Base-by-base conservation (phyloP, 257 asterid genomes). In the Asclepias syriaca region DNA sequence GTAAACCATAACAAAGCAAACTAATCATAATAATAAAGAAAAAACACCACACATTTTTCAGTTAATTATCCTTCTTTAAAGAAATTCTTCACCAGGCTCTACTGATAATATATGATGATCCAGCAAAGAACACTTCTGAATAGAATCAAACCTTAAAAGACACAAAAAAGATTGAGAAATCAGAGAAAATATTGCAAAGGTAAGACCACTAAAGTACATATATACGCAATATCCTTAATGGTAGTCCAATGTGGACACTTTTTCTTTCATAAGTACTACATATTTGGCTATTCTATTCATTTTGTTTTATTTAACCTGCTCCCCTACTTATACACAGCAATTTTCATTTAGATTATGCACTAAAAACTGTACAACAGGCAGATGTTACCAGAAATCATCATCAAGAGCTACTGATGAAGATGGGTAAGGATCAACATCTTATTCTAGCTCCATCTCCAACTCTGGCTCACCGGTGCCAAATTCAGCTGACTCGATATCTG, bases 401-500 rank as follows among this genome's bases (percentile, higher is more conserved):
- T 82, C 86, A 45, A 87, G 80, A 34, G 83, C 94, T 8, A 85
- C 87, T 0, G 89, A 69, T 10, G 96, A 45, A 70, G 86, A 68
- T 11, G 84, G 78, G 71, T 78, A 60, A 15, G 69, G 82, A 19
- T 80, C 82, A 19, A 79, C 87, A 78, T 89, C 94, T 67, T 81
- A 87, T 86, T 89, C 97, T 0, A 60, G 64, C 82, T 91, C 97
- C 96, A 88, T 84, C 88, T 94, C 98, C 77, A 84, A 8, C 88
- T 89, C 96, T 6, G 90, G 95, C 82, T 83, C 96, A 16, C 68
- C 61, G 14, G 84, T 71, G 66, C 84, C 89, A 19, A 86, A 87
- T 81, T 90, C 98, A n/a, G 84, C 68, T 43, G 87, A 81, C 66
- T 91, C 98, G 45, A 85, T 75, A 65, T 72, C 99, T 10, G 93